Evolutionary conservation across 139 green algal species (phyloP).

Genomic region (Chlorella sp.): DNA sequence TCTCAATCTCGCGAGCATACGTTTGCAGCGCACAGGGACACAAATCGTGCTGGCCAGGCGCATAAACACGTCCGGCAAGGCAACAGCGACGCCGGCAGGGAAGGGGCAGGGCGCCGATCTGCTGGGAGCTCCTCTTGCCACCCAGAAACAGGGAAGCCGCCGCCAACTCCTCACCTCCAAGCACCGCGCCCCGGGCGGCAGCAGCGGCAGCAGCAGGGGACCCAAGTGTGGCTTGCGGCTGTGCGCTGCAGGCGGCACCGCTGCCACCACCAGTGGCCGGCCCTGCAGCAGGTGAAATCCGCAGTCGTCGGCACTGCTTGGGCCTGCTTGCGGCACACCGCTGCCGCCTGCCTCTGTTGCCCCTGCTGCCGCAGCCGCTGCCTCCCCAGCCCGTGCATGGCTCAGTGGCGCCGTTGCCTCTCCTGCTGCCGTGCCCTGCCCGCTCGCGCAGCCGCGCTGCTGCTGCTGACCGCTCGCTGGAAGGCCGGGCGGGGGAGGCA

Average conservation of each 20-base stretch:
- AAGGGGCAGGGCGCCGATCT: not conserved
- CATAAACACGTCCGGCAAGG: not conserved
- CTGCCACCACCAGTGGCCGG: conserved; percentile 1
- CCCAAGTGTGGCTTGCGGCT: conserved; percentile 69
- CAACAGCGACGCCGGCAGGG: not conserved
- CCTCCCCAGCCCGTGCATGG: too few relatives aligned
- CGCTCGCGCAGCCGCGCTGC: conserved; percentile 10
- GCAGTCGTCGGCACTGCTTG: not conserved
- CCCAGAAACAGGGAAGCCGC: not conserved
- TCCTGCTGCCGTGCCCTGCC: not conserved
- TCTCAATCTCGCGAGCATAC: not conserved
- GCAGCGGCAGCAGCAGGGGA: conserved; percentile 41
- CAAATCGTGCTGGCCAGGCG: not conserved
- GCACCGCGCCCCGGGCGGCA: conserved; percentile 13
- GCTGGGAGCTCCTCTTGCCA: not conserved
- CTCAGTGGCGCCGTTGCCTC: too few relatives aligned
- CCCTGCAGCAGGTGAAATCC: conserved; percentile 21
- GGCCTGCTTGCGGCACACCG: too few relatives aligned
- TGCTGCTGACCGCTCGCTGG: not conserved
- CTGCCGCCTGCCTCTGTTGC: not conserved
- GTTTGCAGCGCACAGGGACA: not conserved
- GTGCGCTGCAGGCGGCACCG: conserved; percentile 20
- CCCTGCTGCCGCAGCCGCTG: too few relatives aligned
- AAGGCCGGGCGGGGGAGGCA: not conserved
- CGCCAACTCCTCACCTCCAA: conserved; percentile 38